These are phyloP conservation scores for Phoma sp. DNA, from an alignment of 2,329 filamentous ascomycete species.

Conservation along the genomic window DNA sequence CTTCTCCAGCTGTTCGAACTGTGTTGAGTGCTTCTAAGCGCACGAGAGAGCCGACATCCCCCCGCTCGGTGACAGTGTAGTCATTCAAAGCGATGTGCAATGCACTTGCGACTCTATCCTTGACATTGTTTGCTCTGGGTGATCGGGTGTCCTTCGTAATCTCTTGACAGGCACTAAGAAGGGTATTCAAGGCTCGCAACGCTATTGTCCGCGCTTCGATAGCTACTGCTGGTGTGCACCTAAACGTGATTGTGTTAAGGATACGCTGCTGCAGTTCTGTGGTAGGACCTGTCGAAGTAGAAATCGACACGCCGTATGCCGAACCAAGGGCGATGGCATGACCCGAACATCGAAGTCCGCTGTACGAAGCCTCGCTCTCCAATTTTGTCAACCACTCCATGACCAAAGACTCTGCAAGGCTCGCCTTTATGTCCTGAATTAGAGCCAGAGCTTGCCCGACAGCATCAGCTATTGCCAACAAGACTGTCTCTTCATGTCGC, in stretches of 20 bases:
- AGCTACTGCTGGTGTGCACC: slow-evolving; percentile 45
- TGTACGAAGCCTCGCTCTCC: slow-evolving; percentile 48
- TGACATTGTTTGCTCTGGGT: slow-evolving; percentile 20
- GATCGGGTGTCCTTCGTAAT: background rate
- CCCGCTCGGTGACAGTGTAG: slow-evolving; percentile 87
- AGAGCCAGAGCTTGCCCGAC: slow-evolving; percentile 29
- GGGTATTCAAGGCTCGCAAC: slow-evolving; percentile 47
- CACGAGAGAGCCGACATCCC: slow-evolving; percentile 88
- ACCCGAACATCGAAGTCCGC: slow-evolving; percentile 49
- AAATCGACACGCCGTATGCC: slow-evolving; percentile 30
- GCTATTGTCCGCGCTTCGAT: slow-evolving; percentile 55
- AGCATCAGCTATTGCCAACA: slow-evolving; percentile 37
- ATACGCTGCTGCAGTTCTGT: slow-evolving; percentile 32
- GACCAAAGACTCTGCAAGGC: slow-evolving; percentile 25
- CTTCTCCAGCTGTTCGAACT: slow-evolving; percentile 57
- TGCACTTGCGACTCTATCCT: slow-evolving; percentile 35
- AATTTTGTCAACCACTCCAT: slow-evolving; percentile 39
- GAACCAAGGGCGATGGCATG: slow-evolving; percentile 54
- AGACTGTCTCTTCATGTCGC: slow-evolving; percentile 44
- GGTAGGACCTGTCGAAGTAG: background rate
- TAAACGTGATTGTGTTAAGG: slow-evolving; percentile 43
- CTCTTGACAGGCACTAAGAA: slow-evolving; percentile 30
- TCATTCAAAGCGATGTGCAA: slow-evolving; percentile 70
- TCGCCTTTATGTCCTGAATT: slow-evolving; percentile 16
- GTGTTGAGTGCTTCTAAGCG: slow-evolving; percentile 78